Percentiles rank a stretch among this genome's conserved stretches.
Conservation (phyloP, 306 rosid species). For the Medicago lupulina region DNA sequence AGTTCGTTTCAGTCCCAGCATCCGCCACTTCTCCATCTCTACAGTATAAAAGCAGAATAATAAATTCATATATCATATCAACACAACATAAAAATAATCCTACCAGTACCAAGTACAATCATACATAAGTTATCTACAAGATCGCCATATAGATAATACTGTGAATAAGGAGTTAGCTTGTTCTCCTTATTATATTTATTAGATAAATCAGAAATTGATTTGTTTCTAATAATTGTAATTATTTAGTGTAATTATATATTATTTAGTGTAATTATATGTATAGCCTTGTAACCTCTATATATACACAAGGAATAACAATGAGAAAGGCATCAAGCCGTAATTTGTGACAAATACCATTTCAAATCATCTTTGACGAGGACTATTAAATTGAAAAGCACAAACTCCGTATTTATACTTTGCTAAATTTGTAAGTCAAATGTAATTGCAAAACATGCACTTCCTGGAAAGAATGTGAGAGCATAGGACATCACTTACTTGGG, state of each 20-base stretch:
- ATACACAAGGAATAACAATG: no score
- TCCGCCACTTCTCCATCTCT: constrained; percentile 75
- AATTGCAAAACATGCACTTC: constrained; percentile 21
- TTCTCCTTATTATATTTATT: no score
- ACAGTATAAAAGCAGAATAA: constrained; percentile 42
- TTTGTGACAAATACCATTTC: no score
- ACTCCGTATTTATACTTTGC: constrained; percentile 5
- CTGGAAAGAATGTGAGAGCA: constrained; percentile 20
- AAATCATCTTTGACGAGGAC: constrained; percentile 2
- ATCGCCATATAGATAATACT: constrained; percentile 1
- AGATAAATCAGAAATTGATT: no score
- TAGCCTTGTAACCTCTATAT: no score
- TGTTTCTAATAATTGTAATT: no score
- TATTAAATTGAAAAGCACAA: constrained; percentile 25
- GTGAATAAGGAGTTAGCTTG: no score
- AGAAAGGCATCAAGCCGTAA: no score
- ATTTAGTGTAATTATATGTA: no score
- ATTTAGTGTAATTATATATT: no score
- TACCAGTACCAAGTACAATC: constrained; percentile 16
- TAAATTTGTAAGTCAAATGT: constrained; percentile 14
- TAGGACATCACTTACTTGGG: constrained; percentile 71
- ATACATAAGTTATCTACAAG: constrained; percentile 10
- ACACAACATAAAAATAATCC: constrained; percentile 22
- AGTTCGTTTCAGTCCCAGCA: constrained; percentile 91
- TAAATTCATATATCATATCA: constrained; percentile 27